A percentile compares a stretch with the other conserved stretches of the same genome.
These are phyloP conservation scores for Piper longum DNA, from an alignment of 164 flowering plant species.

Conservation along the genomic window DNA sequence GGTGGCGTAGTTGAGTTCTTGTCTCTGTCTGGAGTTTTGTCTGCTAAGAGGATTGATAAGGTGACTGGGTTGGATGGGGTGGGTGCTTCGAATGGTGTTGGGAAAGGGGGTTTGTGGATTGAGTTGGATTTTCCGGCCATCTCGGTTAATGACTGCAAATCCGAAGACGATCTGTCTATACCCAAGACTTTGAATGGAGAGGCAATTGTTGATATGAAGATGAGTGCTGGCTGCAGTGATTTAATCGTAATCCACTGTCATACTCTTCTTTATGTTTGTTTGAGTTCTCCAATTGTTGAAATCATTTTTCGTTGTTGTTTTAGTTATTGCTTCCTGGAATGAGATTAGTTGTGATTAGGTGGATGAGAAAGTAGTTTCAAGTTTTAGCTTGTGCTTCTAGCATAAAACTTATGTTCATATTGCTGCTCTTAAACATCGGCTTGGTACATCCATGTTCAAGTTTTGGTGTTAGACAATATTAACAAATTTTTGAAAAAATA, in stretches of 20 bases:
- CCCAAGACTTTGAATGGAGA: constrained; percentile 39
- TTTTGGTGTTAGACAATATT: background rate
- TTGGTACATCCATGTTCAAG: background rate
- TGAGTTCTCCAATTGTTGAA: background rate
- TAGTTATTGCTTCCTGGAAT: background rate
- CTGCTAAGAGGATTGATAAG: constrained; percentile 33
- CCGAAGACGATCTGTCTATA: constrained; percentile 21
- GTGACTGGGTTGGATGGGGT: constrained; percentile 5
- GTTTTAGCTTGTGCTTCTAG: too few species aligned
- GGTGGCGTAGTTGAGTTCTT: constrained; percentile 38
- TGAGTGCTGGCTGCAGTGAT: constrained; percentile 22
- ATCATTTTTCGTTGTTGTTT: background rate
- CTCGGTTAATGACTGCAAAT: constrained; percentile 23
- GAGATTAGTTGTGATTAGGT: too few species aligned
- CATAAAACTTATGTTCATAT: too few species aligned
- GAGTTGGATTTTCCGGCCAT: constrained; percentile 60
- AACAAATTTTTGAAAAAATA: too few species aligned
- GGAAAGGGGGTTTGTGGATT: constrained; percentile 19
- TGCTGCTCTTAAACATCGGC: background rate
- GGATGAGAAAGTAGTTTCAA: background rate
- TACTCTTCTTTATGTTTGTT: constrained; percentile 10
- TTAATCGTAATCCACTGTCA: constrained; percentile 23
- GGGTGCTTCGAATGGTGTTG: constrained; percentile 14
- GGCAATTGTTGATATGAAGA: constrained; percentile 30
- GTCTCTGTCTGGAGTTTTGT: constrained; percentile 59